Evolutionary conservation across 495 filamentous ascomycete species (phyloP).

Genomic region (Penicillium robsamsonii): DNA sequence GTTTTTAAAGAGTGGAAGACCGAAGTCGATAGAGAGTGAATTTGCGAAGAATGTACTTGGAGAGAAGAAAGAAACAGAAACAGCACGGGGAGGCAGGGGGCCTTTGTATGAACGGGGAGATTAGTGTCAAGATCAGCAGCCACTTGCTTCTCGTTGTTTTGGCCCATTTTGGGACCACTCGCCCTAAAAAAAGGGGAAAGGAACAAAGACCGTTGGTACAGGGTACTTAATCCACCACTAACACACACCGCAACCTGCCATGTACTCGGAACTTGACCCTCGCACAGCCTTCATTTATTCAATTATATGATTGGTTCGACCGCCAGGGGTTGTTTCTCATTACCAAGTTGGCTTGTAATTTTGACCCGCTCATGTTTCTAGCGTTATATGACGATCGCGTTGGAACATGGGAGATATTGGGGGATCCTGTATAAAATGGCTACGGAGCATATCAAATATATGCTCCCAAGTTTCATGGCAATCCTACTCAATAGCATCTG

Average conservation of each 20-base stretch:
- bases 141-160: not conserved
- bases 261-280: conserved; percentile 6
- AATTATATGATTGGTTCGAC: conserved; percentile 5
- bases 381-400: conserved; percentile 10
- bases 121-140: conserved; percentile 40
- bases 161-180: not conserved
- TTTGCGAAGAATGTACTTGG: conserved; percentile 42
- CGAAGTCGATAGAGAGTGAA: conserved; percentile 51
- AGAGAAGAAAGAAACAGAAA: conserved; percentile 31
- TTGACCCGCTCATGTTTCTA: conserved; percentile 11
- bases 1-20: conserved; percentile 55
- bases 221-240: conserved; percentile 5
- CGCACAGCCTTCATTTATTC: not conserved
- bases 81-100: conserved; percentile 27
- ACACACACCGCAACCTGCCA: conserved; percentile 9
- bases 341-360: conserved; percentile 7
- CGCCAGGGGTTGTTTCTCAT: not conserved
- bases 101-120: conserved; percentile 50
- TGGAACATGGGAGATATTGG: not conserved
- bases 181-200: conserved; percentile 9
- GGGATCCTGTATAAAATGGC: not conserved
- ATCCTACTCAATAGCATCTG: not conserved
- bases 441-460: not conserved
- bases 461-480: not conserved
- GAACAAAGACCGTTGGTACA: not conserved